Percentiles rank a stretch among this genome's conserved stretches.
These are phyloP conservation scores for Pseudoneurospora amorphoporcata DNA, from an alignment of 495 filamentous ascomycete species.

Conservation along the genomic window DNA sequence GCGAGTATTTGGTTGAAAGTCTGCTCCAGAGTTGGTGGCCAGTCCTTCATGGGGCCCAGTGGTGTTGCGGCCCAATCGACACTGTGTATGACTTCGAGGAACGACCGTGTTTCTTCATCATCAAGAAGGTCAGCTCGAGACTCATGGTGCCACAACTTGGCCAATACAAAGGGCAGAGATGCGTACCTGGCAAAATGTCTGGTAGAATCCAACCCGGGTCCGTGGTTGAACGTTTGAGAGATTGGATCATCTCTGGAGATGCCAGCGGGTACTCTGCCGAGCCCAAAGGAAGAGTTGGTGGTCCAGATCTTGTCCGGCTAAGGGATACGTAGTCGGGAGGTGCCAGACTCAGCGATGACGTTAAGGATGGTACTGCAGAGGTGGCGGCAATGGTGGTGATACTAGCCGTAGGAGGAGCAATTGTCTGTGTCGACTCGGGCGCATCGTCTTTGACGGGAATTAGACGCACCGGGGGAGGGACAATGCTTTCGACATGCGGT, in stretches of 20 bases:
- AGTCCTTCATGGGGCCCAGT: constrained; percentile 50
- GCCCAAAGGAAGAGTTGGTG: background rate
- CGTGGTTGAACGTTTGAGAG: constrained; percentile 12
- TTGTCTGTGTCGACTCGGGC: background rate
- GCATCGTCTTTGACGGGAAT: constrained; percentile 10
- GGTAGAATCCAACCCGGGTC: constrained; percentile 24
- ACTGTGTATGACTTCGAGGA: constrained; percentile 22
- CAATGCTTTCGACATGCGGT: background rate
- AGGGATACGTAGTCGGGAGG: constrained; percentile 2
- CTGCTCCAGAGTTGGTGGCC: constrained; percentile 44
- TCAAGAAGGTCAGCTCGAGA: background rate
- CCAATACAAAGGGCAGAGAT: background rate
- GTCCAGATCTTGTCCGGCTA: constrained; percentile 8
- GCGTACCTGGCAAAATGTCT: constrained; percentile 19
- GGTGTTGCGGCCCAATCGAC: constrained; percentile 48
- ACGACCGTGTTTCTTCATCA: constrained; percentile 20
- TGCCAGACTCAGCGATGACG: background rate
- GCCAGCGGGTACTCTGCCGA: constrained; percentile 1
- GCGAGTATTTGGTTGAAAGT: constrained; percentile 54
- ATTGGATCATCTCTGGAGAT: constrained; percentile 12
- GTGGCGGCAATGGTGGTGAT: background rate
- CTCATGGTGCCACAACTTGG: background rate
- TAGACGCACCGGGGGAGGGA: constrained; percentile 5
- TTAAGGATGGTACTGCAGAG: background rate
- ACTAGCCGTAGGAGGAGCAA: background rate